A percentile compares a stretch with the other conserved stretches of the same genome.
Evolutionary conservation across 345 rosid genomes (phyloP).

Genomic region (Chamaenerion angustifolium): DNA sequence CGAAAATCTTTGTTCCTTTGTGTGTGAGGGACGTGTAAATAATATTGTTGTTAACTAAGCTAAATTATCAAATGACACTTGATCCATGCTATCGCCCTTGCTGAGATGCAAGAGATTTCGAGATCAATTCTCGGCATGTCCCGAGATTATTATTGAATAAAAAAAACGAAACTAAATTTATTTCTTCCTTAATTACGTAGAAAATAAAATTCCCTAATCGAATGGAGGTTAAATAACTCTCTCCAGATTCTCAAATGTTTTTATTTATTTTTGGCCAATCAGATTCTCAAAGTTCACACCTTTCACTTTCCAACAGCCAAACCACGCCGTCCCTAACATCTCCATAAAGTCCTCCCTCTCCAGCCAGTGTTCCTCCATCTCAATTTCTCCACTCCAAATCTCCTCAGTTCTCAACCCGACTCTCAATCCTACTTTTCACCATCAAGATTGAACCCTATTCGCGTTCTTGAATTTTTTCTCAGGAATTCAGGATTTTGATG

Average conservation of each 20-base stretch:
- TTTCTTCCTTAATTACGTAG: not conserved
- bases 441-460: not conserved
- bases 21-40: conserved; percentile 2
- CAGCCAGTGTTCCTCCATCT: conserved; percentile 1
- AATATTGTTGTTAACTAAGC: not conserved
- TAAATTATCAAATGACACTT: not conserved
- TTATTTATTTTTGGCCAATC: too few species aligned
- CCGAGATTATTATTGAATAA: too few species aligned
- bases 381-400: conserved; percentile 3
- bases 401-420: not conserved
- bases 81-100: too few species aligned
- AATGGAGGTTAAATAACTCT: not conserved
- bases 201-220: not conserved
- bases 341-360: conserved; percentile 6
- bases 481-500: not conserved
- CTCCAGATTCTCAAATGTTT: not conserved
- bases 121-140: too few species aligned
- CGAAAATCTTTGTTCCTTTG: not conserved
- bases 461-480: not conserved
- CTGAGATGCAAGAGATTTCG: too few species aligned
- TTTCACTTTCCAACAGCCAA: not conserved
- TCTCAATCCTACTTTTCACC: too few species aligned
- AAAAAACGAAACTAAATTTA: not conserved
- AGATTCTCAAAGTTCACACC: not conserved
- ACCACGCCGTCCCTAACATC: conserved; percentile 9